Evolutionary conservation across 2,329 filamentous ascomycete genomes (phyloP), one percentile per base, ranked within the genome.

Genomic region (Biscogniauxia mediterranea): DNA sequence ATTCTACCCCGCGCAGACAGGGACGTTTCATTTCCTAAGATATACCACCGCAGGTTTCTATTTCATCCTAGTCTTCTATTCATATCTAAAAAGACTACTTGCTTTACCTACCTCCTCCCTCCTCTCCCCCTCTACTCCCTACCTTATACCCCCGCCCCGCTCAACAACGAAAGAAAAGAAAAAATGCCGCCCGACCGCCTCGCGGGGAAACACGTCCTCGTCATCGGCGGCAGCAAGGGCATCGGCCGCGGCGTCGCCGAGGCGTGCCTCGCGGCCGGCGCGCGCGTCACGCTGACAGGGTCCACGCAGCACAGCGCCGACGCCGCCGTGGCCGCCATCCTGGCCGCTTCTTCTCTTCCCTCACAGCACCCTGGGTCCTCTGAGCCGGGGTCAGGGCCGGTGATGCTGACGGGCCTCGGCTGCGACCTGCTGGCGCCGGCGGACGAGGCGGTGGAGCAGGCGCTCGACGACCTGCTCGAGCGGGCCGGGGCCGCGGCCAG

Each of bases 221-320:
- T 73, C 23, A 70, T 73, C 63, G 71, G 71, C 56, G 71, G 70
- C 11, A 63, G 59, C 49, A 64, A 56, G 20, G 71, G 70, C 15
- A 72, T 73, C 58, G 71, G 71, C 25, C 70, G 69, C 3, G 71
- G 67, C 17, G 66, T 72, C 1, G 70, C 68, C 9, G 69, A 72
- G 19, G 69, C 64, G 0, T 56, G 68, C 7, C 52, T 73, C 56
- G 69, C 71, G 26, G 59, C 68, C 21, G 64, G 65, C 15, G 67
- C 69, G 8, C 68, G 62, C 54, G 66, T 72, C 26, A 71, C 70
- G 1, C 61, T 71, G 15, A 58, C 64, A 9, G 67, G 66, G 1
- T 73, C 67, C 0, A 68, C 68, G 2, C 57, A 63, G 55, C 13
- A 57, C 20, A 69, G 64, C 61, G 68, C 66, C 21, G 60, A 66